Percentiles rank a stretch among this genome's conserved stretches.
Conservation (phyloP, 805 yeast genomes). For the Metschnikowia picachoensis region DNA sequence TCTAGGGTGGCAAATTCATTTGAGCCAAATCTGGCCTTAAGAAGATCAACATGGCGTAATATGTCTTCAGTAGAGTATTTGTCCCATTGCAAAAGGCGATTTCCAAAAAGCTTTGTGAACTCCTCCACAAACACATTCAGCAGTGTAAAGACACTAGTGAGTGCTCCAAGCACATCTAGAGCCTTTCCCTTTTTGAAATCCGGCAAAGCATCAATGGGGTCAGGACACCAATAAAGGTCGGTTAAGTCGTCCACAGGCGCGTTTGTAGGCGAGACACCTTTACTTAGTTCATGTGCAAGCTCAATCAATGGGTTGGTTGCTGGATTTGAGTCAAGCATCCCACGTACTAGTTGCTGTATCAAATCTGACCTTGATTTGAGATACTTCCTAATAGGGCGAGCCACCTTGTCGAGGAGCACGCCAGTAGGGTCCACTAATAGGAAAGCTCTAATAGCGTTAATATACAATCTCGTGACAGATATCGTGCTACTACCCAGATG, state of each 20-base stretch:
- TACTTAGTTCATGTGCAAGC: slow-evolving; percentile 50
- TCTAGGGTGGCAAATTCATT: slow-evolving; percentile 65
- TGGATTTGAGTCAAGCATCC: slow-evolving; percentile 50
- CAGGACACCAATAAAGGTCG: slow-evolving; percentile 71
- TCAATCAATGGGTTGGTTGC: slow-evolving; percentile 45
- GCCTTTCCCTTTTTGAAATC: slow-evolving; percentile 64
- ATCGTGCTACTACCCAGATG: slow-evolving; percentile 82
- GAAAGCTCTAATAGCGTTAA: slow-evolving; percentile 68
- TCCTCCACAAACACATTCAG: slow-evolving; percentile 64
- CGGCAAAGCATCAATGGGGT: slow-evolving; percentile 86
- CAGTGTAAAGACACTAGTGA: slow-evolving; percentile 68
- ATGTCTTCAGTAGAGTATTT: slow-evolving; percentile 40
- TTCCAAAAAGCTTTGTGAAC: slow-evolving; percentile 57
- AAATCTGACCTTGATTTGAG: slow-evolving; percentile 73
- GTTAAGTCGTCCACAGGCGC: slow-evolving; percentile 35
- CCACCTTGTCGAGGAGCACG: slow-evolving; percentile 71
- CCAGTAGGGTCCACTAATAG: slow-evolving; percentile 82
- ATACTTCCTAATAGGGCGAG: slow-evolving; percentile 70
- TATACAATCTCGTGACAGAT: slow-evolving; percentile 65
- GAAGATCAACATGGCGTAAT: slow-evolving; percentile 42
- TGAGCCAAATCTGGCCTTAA: slow-evolving; percentile 64
- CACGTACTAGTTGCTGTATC: slow-evolving; percentile 63
- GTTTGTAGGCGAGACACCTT: slow-evolving; percentile 7
- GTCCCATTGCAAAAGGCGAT: slow-evolving; percentile 44
- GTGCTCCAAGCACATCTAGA: slow-evolving; percentile 65